These are phyloP conservation scores for Scedosporium apiospermum DNA, from an alignment of 2,329 filamentous ascomycete genomes.

Conservation along the genomic window DNA sequence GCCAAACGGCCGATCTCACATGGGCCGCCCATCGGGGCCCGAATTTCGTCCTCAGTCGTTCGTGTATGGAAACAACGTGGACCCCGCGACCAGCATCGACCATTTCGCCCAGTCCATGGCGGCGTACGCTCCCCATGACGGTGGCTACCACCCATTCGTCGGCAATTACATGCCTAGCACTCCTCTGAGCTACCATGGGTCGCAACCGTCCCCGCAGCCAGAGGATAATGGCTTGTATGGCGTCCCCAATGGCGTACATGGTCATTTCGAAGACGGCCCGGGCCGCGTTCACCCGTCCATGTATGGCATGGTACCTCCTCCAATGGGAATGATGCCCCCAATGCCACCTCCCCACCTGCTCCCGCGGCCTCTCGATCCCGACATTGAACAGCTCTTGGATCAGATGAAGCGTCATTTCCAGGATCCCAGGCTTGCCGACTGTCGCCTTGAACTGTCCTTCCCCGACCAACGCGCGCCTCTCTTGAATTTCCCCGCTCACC, in stretches of 20 bases:
- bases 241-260: conserved; percentile 25
- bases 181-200: conserved; percentile 53
- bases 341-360: conserved; percentile 13
- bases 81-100: conserved; percentile 22
- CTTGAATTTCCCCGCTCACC: conserved; percentile 41
- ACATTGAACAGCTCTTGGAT: conserved; percentile 32
- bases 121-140: conserved; percentile 22
- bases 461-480: conserved; percentile 22
- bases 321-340: conserved; percentile 19
- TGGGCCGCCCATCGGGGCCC: conserved; percentile 17
- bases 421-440: conserved; percentile 28
- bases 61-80: conserved; percentile 25
- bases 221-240: conserved; percentile 33
- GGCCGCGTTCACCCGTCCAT: conserved; percentile 6
- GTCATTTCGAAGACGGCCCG: conserved; percentile 20
- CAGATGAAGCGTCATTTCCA: conserved; percentile 22
- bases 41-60: conserved; percentile 25
- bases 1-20: conserved; percentile 29
- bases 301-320: conserved; percentile 12
- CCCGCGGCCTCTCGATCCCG: conserved; percentile 24
- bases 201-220: conserved; percentile 43
- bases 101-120: conserved; percentile 25
- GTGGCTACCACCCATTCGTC: conserved; percentile 19
- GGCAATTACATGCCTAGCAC: conserved; percentile 43
- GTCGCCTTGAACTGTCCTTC: conserved; percentile 31